These are phyloP conservation scores for Apium graveolens DNA, from an alignment of 129 eudicot species.

Conservation along the genomic window DNA sequence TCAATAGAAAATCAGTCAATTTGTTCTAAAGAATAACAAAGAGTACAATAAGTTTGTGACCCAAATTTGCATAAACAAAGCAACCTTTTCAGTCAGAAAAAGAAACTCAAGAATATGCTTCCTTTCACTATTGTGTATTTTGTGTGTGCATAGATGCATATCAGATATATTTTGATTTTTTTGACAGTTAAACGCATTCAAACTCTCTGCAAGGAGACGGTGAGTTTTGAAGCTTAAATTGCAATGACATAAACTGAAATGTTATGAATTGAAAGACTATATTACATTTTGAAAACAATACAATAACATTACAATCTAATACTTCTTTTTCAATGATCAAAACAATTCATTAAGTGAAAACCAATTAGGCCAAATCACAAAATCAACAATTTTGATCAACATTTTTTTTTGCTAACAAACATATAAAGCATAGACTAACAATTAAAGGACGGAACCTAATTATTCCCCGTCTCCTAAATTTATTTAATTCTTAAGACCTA, in stretches of 20 bases:
- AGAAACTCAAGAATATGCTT: conserved; percentile 22
- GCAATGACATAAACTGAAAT: not conserved
- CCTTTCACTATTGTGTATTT: not conserved
- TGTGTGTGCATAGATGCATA: not conserved
- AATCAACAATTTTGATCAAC: conserved; percentile 1
- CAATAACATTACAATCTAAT: not conserved
- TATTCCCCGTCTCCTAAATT: not conserved
- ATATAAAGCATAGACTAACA: not conserved
- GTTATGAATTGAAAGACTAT: not conserved
- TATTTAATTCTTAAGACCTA: not conserved
- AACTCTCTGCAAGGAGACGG: no score
- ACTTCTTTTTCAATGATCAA: not conserved
- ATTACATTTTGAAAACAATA: not conserved
- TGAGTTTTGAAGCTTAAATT: no score
- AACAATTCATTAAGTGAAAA: conserved; percentile 7
- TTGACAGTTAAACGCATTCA: no score
- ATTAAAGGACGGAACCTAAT: not conserved
- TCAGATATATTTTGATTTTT: not conserved
- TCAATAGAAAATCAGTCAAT: not conserved
- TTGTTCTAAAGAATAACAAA: not conserved
- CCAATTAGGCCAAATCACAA: conserved; percentile 7
- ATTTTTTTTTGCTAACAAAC: not conserved
- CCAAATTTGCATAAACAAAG: conserved; percentile 3
- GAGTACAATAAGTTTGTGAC: conserved; percentile 7
- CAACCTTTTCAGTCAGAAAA: not conserved